Base-by-base conservation (phyloP, 306 rosid species). In the Vigna angularis region DNA sequence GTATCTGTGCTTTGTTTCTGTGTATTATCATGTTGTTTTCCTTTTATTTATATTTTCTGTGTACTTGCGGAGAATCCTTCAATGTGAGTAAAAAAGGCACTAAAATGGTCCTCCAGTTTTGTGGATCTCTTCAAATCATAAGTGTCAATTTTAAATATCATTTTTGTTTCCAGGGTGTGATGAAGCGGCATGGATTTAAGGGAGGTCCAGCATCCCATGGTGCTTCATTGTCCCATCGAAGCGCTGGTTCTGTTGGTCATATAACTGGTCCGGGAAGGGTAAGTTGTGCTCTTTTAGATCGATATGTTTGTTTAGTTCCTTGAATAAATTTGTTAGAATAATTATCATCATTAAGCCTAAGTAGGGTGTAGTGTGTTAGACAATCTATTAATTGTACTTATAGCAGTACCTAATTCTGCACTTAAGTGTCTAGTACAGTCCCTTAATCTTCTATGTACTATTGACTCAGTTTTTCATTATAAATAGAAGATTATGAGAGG, bases 131-230 rank as follows among this genome's bases (percentile, higher is more conserved):
- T 64, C 52, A 66, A 42, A 17, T 55, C 71, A 53, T 63, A 34
- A 15, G 36, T 53, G 4, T 49, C 61, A 66, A 67, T 74, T 38
- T 81, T 48, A 36, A 51, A 81, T 66, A 11, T 77, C 48, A 45
- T 61, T 51, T 71, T 22, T 83, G 67, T 73, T 51, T 78, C 32
- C 87, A 93, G 99, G 98, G 99, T 79, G 91, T 36, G 73, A 90
- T 95, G 93, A 90, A 87, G 86, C 81, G 84, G 61, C 70, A 84
- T 44, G 45, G 56, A 0, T 88, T 83, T 84, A 17, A 16, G 1
- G 99, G 99, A 79, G 45, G 61, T 80, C 93, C 98, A 15, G 99
- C 93, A 65, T 67, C 86, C 76, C 98, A 93, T 47, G 99, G 99
- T 76, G 81, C 88, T 17, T 96, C 99, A 24, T 2, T 48, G 70